phyloP scores from a whole-genome alignment of 2,329 filamentous ascomycete genomes.

The Colletotrichum salicis region DNA sequence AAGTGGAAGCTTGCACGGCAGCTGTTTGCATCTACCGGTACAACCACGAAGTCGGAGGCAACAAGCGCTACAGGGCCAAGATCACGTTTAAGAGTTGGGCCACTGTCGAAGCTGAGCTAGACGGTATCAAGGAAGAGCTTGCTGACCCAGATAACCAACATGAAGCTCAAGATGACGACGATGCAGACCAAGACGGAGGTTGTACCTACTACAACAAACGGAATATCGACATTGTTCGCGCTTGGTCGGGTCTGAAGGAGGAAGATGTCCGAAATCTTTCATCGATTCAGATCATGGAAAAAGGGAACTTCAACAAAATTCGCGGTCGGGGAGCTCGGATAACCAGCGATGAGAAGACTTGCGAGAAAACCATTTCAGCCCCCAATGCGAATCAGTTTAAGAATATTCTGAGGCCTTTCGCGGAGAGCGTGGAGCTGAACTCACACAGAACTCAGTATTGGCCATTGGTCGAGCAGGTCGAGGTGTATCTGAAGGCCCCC shows the following conservation, averaged over 20 bases:
- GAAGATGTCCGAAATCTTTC: neutral
- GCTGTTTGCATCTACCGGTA: constrained; percentile 35
- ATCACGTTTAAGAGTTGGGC: constrained; percentile 34
- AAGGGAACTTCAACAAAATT: too few species aligned
- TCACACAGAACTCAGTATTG: constrained; percentile 3
- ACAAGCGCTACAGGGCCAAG: neutral
- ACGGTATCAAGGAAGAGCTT: constrained; percentile 16
- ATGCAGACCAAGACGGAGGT: neutral
- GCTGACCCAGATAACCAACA: constrained; percentile 4
- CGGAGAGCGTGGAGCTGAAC: constrained; percentile 15
- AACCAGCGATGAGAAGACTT: neutral
- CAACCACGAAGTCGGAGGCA: neutral
- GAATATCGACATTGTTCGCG: neutral
- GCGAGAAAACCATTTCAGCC: neutral
- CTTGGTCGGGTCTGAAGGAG: constrained; percentile 28
- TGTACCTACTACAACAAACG: too few species aligned
- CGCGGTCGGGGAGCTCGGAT: neutral
- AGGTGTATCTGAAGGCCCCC: constrained; percentile 22
- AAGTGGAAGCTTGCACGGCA: constrained; percentile 37
- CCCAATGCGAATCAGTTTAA: neutral
- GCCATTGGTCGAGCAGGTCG: constrained; percentile 35
- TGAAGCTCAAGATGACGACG: neutral
- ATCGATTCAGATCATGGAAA: constrained; percentile 4
- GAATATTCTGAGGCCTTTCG: constrained; percentile 22
- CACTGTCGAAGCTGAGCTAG: constrained; percentile 31